Conservation (phyloP, 1,284 basidiomycete species). For the Leccinum fallax region DNA sequence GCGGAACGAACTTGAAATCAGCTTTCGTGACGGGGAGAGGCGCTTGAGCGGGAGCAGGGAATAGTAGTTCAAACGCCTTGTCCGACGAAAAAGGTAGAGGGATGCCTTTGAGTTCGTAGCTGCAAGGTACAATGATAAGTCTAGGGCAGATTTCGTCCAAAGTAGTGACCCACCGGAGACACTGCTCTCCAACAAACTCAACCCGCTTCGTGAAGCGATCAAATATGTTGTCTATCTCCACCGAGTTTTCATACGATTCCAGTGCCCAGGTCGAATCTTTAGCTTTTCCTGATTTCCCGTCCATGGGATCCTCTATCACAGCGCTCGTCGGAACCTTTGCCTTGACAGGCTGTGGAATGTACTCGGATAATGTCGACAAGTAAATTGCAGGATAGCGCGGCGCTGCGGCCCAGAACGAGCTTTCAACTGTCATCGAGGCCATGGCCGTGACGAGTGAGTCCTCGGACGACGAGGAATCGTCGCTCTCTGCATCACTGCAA, state of each 20-base stretch:
- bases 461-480: slow-evolving; percentile 39
- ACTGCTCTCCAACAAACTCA: slow-evolving; percentile 69
- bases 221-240: slow-evolving; percentile 76
- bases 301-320: slow-evolving; percentile 43
- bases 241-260: slow-evolving; percentile 78
- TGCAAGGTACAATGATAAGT: slow-evolving; percentile 32
- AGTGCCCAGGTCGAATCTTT: slow-evolving; percentile 58
- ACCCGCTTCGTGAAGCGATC: slow-evolving; percentile 76
- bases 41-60: slow-evolving; percentile 53
- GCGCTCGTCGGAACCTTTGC: slow-evolving; percentile 45
- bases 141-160: slow-evolving; percentile 6
- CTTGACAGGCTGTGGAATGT: slow-evolving; percentile 59
- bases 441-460: slow-evolving; percentile 60
- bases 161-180: slow-evolving; percentile 59
- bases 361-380: slow-evolving; percentile 71
- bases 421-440: slow-evolving; percentile 53
- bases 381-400: slow-evolving; percentile 71
- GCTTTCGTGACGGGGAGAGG: slow-evolving; percentile 56
- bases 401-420: slow-evolving; percentile 63
- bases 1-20: slow-evolving; percentile 54
- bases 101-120: slow-evolving; percentile 74
- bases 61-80: slow-evolving; percentile 65
- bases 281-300: slow-evolving; percentile 45
- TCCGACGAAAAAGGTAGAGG: slow-evolving; percentile 79
- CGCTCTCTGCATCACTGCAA: slow-evolving; percentile 35